These are phyloP conservation scores for Penicillium daleae DNA, from an alignment of 495 filamentous ascomycete genomes.

Conservation along the genomic window DNA sequence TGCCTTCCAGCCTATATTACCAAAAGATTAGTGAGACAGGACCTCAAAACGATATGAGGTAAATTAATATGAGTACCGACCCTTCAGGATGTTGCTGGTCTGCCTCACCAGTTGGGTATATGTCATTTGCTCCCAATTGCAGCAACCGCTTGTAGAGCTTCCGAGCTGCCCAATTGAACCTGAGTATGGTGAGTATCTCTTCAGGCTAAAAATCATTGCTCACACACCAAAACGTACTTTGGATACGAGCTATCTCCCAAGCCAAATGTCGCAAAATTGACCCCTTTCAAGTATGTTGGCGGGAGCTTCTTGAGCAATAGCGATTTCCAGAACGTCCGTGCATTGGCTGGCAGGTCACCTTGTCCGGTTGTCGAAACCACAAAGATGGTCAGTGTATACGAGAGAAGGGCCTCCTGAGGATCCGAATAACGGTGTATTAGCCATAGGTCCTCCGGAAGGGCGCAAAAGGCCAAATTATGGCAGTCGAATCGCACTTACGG, in stretches of 20 bases:
- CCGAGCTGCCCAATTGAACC: constrained; percentile 90
- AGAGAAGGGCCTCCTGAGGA: constrained; percentile 46
- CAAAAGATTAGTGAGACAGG: neutral
- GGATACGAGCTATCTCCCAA: constrained; percentile 93
- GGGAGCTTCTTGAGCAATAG: constrained; percentile 78
- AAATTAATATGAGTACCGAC: constrained; percentile 48
- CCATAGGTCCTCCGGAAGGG: neutral
- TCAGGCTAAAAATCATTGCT: neutral
- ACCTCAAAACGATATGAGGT: neutral
- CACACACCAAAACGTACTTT: constrained; percentile 56
- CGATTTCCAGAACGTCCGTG: constrained; percentile 79
- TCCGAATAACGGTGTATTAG: neutral
- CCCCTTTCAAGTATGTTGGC: constrained; percentile 63
- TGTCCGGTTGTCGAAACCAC: constrained; percentile 92
- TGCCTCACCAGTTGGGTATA: constrained; percentile 78
- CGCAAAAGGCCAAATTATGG: neutral
- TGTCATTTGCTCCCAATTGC: constrained; percentile 81
- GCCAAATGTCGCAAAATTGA: constrained; percentile 84
- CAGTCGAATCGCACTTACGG: constrained; percentile 58
- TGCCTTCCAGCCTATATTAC: constrained; percentile 69
- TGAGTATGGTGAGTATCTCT: constrained; percentile 36
- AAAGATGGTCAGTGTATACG: constrained; percentile 70
- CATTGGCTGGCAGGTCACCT: constrained; percentile 86
- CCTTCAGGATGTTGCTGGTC: constrained; percentile 95
- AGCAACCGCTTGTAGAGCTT: constrained; percentile 85